Base-by-base conservation (phyloP, 306 rosid species). In the Sphenostylis stenocarpa region DNA sequence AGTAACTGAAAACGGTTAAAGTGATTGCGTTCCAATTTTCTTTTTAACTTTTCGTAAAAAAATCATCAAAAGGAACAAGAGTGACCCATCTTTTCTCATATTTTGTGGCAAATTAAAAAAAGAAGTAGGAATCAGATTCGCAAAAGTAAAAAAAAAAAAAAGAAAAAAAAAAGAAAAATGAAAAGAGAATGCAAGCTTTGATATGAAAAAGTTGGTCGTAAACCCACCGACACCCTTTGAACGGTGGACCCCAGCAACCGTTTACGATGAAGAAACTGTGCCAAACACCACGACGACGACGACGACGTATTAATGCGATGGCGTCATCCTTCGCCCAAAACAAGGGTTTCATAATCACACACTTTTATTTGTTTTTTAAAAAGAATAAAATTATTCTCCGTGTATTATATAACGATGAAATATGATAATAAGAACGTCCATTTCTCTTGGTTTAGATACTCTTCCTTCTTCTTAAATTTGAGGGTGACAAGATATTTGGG, bases 161-260 rank as follows among this genome's bases (percentile, higher is more conserved):
- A 53, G n/a, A n/a, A n/a, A 43, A 29, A 15, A 65, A 53, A 55
- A 72, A 3, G 6, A 11, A 31, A 52, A 65, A 52, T 10, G 12
- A 11, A 43, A 73, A 73, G 29, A 19, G 21, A 57, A 7, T 48
- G 26, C 19, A 49, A 81, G 63, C 48, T 75, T 75, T 65, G 73
- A 29, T 61, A 43, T 72, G 57, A 26, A 82, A n/a, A 72, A 66
- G 76, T 56, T 60, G 76, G 82, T 72, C 57, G 58, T 66, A 56
- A 72, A 72, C 67, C 65, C 76, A 82, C 85, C 85, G 85, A 77
- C 82, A 82, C 76, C n/a, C 17, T 26, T 82, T 82, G 85, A 72
- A 80, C 19, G 3, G 47, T 77, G 80, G 85, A 26, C 58, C 79
- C 85, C 58, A 7, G 4, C 10, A 1, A 77, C 79, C 82, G 72